A percentile compares a stretch with the other conserved stretches of the same genome.
These are phyloP conservation scores for Agroathelia rolfsii DNA, from an alignment of 1,284 basidiomycete genomes.

Conservation along the genomic window DNA sequence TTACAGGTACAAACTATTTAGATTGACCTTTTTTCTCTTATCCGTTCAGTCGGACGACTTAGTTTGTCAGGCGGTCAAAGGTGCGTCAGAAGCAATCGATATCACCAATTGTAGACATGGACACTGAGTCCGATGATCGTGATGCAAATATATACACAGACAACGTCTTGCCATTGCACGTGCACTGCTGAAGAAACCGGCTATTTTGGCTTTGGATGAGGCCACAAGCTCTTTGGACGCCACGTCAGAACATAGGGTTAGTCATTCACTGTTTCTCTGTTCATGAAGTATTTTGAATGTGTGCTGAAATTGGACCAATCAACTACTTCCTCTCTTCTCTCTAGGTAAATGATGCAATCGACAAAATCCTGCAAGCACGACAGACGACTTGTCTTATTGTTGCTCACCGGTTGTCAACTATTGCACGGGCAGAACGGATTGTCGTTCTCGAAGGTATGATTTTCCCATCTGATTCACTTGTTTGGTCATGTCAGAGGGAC, in stretches of 20 bases:
- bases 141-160: no score
- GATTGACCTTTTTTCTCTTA: conserved; percentile 3
- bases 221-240: conserved; percentile 84
- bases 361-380: conserved; percentile 68
- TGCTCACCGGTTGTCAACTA: conserved; percentile 80
- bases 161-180: conserved; percentile 73
- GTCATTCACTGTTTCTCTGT: conserved; percentile 4
- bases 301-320: neutral
- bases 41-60: conserved; percentile 50
- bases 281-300: conserved; percentile 2
- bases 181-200: conserved; percentile 77
- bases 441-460: conserved; percentile 73
- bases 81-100: no score
- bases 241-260: conserved; percentile 71
- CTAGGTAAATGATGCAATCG: conserved; percentile 84
- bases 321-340: conserved; percentile 5
- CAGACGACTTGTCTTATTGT: conserved; percentile 85
- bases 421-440: conserved; percentile 76
- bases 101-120: no score
- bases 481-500: no score
- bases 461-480: neutral
- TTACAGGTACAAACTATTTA: conserved; percentile 30
- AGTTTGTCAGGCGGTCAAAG: conserved; percentile 69
- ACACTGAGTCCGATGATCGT: no score
- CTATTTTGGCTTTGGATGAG: conserved; percentile 75